A percentile compares a stretch with the other conserved stretches of the same genome.
Evolutionary conservation across 805 yeast genomes (phyloP).

Genomic region (Starmera amethionina): DNA sequence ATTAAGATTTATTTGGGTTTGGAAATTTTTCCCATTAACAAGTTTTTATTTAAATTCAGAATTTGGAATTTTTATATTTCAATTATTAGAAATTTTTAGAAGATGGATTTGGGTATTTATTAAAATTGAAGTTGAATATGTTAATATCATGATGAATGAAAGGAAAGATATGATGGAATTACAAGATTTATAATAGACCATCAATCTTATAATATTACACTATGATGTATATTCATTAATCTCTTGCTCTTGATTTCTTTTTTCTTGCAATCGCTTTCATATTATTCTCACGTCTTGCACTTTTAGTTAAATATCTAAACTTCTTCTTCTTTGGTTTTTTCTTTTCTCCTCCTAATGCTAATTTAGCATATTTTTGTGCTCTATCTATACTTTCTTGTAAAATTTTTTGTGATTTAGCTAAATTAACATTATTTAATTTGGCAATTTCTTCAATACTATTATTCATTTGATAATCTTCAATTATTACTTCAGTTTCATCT

Average conservation of each 20-base stretch:
- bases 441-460: slow-evolving; percentile 52
- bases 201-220: background rate
- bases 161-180: background rate
- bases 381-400: slow-evolving; percentile 64
- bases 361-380: slow-evolving; percentile 76
- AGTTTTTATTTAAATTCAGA: slow-evolving; percentile 28
- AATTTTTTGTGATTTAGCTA: slow-evolving; percentile 57
- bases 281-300: slow-evolving; percentile 59
- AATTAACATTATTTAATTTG: slow-evolving; percentile 59
- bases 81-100: slow-evolving; percentile 66
- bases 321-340: slow-evolving; percentile 53
- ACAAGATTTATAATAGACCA: background rate
- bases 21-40: background rate
- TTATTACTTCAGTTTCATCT: slow-evolving; percentile 34
- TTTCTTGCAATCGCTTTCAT: slow-evolving; percentile 31
- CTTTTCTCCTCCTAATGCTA: slow-evolving; percentile 19
- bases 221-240: background rate
- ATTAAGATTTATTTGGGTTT: slow-evolving; percentile 39
- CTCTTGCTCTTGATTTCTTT: slow-evolving; percentile 14
- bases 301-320: slow-evolving; percentile 78
- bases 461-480: slow-evolving; percentile 38
- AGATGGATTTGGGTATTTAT: slow-evolving; percentile 87
- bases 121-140: slow-evolving; percentile 66
- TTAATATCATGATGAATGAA: slow-evolving; percentile 2
- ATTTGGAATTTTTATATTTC: slow-evolving; percentile 56